phyloP scores from a whole-genome alignment of 257 asterid genomes.

The Lycium barbarum region DNA sequence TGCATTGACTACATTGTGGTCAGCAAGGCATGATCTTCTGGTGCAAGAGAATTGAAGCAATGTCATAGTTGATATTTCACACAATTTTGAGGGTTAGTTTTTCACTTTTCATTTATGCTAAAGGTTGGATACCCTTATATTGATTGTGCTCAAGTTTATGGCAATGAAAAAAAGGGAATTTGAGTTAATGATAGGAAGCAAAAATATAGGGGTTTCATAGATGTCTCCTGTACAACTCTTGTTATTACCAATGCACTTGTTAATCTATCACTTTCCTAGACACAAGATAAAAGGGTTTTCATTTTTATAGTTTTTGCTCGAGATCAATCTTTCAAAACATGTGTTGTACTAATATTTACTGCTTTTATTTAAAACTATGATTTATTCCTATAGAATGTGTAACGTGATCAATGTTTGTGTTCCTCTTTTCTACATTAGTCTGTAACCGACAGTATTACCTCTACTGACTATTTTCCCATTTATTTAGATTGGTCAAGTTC shows the following conservation, averaged over 20 bases:
- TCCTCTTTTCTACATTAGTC: no score
- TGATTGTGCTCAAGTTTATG: constrained; percentile 38
- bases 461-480: background rate
- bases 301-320: no score
- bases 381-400: no score
- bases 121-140: constrained; percentile 47
- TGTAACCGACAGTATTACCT: background rate
- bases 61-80: background rate
- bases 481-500: constrained; percentile 67
- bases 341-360: background rate
- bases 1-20: background rate
- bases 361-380: no score
- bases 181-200: background rate
- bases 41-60: background rate
- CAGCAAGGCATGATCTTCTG: background rate
- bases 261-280: background rate
- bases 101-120: background rate
- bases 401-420: no score
- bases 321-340: background rate
- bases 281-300: background rate
- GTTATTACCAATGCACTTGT: background rate
- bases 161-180: constrained; percentile 44
- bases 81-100: background rate
- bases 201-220: background rate
- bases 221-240: background rate